Evolutionary conservation across 1,284 basidiomycete genomes (phyloP).

Genomic region (Papiliotrema laurentii): DNA sequence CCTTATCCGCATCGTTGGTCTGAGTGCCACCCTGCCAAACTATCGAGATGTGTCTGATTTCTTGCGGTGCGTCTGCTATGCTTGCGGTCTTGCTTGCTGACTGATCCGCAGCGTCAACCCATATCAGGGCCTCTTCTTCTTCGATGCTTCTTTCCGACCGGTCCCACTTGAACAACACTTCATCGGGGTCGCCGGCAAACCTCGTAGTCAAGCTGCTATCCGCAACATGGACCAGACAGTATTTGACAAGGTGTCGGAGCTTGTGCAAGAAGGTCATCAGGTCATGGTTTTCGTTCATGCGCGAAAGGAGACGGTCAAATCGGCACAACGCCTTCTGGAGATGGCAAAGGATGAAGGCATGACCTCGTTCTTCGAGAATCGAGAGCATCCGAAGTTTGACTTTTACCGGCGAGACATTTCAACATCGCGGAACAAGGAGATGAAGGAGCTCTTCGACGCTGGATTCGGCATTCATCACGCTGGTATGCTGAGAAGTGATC

Average conservation of each 20-base stretch:
- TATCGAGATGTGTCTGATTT: conserved; percentile 97
- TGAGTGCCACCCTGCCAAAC: conserved; percentile 98
- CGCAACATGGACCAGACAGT: conserved; percentile 86
- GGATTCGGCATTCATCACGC: conserved; percentile 99
- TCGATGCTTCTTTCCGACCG: conserved; percentile 95
- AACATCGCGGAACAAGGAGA: conserved; percentile 83
- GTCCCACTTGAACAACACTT: conserved; percentile 98
- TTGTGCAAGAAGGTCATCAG: conserved; percentile 86
- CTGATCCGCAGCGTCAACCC: conserved; percentile 67
- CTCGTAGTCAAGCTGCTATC: conserved; percentile 66
- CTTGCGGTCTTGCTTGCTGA: not conserved
- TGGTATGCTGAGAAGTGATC: conserved; percentile 91
- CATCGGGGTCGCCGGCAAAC: conserved; percentile 90
- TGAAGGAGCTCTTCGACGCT: conserved; percentile 87
- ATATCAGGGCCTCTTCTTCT: conserved; percentile 92
- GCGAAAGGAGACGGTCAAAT: conserved; percentile 95
- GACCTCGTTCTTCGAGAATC: conserved; percentile 71
- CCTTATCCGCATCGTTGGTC: conserved; percentile 93
- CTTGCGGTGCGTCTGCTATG: conserved; percentile 58
- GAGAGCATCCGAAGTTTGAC: conserved; percentile 70
- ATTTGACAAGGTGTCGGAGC: conserved; percentile 81
- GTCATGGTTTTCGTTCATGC: conserved; percentile 99
- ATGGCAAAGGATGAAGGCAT: conserved; percentile 69
- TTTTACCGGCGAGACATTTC: conserved; percentile 73
- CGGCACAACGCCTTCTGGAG: conserved; percentile 80